These are phyloP conservation scores for Sherardia arvensis DNA, from an alignment of 257 asterid species.

Conservation along the genomic window DNA sequence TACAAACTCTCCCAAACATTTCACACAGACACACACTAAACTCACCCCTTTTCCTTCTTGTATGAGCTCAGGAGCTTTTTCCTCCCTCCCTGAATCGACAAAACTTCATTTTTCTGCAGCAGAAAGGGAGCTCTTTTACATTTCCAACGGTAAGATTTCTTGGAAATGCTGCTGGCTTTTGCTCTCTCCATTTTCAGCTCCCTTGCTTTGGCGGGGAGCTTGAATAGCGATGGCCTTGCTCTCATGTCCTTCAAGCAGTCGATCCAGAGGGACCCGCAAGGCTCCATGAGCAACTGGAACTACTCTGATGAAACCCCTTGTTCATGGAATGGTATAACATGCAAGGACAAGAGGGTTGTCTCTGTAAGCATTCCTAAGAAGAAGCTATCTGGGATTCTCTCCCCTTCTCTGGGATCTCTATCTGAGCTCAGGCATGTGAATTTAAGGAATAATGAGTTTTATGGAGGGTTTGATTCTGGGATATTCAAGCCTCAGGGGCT, in stretches of 20 bases:
- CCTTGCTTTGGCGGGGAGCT: constrained; percentile 35
- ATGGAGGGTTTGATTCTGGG: constrained; percentile 45
- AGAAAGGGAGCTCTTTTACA: constrained; percentile 25
- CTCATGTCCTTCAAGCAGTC: constrained; percentile 56
- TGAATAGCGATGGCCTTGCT: constrained; percentile 66
- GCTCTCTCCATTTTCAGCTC: constrained; percentile 25
- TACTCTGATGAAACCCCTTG: constrained; percentile 73
- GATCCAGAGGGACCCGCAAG: constrained; percentile 53
- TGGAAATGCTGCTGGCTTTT: constrained; percentile 38
- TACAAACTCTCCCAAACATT: constrained; percentile 36
- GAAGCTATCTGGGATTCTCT: constrained; percentile 59
- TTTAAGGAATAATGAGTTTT: constrained; percentile 53
- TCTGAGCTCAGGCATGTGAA: constrained; percentile 69
- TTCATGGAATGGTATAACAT: constrained; percentile 88
- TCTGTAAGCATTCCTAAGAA: constrained; percentile 59
- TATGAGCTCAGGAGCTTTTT: constrained; percentile 8
- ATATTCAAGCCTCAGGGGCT: constrained; percentile 48
- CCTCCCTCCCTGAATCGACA: constrained; percentile 6
- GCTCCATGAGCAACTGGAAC: constrained; percentile 66
- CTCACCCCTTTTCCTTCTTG: background rate
- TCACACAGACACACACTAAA: constrained; percentile 11
- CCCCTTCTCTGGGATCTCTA: constrained; percentile 66
- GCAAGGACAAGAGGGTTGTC: constrained; percentile 53
- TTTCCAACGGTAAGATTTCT: constrained; percentile 24
- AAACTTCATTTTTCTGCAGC: constrained; percentile 14